These are phyloP conservation scores for Solanum ahanhuiri DNA, from an alignment of 257 asterid species.

Conservation along the genomic window DNA sequence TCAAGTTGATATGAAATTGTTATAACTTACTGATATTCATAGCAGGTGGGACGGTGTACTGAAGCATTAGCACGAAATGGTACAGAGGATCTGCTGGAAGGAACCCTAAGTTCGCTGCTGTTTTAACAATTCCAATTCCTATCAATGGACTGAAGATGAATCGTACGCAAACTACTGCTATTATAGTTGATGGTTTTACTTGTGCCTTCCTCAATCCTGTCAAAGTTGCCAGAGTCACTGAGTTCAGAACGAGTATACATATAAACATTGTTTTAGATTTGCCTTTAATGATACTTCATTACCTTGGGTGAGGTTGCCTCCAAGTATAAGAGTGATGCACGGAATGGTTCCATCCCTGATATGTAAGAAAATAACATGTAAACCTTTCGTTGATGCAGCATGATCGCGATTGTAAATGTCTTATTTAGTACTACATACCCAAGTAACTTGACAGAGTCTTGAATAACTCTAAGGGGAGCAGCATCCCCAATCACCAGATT, in stretches of 20 bases:
- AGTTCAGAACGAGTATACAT: neutral
- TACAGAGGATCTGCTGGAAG: conserved; percentile 78
- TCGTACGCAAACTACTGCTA: conserved; percentile 53
- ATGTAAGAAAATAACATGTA: neutral
- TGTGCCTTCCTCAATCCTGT: conserved; percentile 56
- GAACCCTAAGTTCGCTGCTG: conserved; percentile 58
- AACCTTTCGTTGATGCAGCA: neutral
- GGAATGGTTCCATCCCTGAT: conserved; percentile 80
- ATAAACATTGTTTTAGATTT: neutral
- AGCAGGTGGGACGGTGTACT: conserved; percentile 85
- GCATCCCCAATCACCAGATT: conserved; percentile 52
- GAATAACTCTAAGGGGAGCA: conserved; percentile 68
- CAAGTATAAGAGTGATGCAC: conserved; percentile 77
- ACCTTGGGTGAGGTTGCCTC: conserved; percentile 90
- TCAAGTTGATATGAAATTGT: neutral
- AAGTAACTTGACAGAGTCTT: conserved; percentile 47
- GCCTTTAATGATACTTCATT: neutral
- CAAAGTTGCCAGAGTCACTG: neutral
- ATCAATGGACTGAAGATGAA: conserved; percentile 50
- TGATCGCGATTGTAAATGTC: neutral
- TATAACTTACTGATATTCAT: conserved; percentile 54
- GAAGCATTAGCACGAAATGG: conserved; percentile 75
- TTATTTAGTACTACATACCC: conserved; percentile 33
- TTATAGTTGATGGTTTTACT: conserved; percentile 22
- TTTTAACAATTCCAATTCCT: conserved; percentile 58